Percentiles rank a stretch among this genome's conserved stretches.
phyloP scores from a whole-genome alignment of 2,329 filamentous ascomycete genomes.

The Xylariaceae sp. region DNA sequence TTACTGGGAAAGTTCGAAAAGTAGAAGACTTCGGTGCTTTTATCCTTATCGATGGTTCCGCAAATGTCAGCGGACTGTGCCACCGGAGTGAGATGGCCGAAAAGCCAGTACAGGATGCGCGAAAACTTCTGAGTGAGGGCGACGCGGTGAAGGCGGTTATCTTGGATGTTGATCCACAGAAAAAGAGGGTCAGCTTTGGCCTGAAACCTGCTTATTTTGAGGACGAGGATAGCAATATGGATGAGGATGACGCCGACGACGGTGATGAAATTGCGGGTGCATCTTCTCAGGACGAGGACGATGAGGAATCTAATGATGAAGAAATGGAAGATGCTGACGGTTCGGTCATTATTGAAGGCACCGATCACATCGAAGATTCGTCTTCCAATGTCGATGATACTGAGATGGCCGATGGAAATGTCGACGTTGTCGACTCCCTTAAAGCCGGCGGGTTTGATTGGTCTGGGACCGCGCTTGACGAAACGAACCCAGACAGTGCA shows the following conservation, averaged over 20 bases:
- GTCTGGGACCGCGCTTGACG: conserved; percentile 66
- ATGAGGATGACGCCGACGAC: conserved; percentile 39
- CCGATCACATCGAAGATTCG: conserved; percentile 39
- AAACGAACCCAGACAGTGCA: conserved; percentile 46
- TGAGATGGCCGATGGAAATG: conserved; percentile 40
- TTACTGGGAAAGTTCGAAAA: conserved; percentile 88
- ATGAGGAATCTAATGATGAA: conserved; percentile 40
- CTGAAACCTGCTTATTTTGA: conserved; percentile 91
- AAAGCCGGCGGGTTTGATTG: conserved; percentile 81
- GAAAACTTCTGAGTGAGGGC: conserved; percentile 82
- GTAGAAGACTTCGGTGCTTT: conserved; percentile 96
- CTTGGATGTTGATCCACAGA: conserved; percentile 68
- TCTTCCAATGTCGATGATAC: conserved; percentile 42
- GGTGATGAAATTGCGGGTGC: conserved; percentile 46
- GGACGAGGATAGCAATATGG: conserved; percentile 51
- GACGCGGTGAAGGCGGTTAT: conserved; percentile 92
- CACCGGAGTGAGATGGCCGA: conserved; percentile 92
- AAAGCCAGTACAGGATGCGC: conserved; percentile 74
- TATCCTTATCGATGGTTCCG: conserved; percentile 80
- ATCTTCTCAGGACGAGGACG: conserved; percentile 35
- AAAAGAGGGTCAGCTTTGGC: conserved; percentile 80
- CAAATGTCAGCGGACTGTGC: conserved; percentile 87
- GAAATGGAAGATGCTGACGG: conserved; percentile 45
- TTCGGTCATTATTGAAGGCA: conserved; percentile 44
- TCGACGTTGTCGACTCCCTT: conserved; percentile 49